A percentile compares a stretch with the other conserved stretches of the same genome.
phyloP scores from a whole-genome alignment of 768 basidiomycete species.

The Panellus pusillus region DNA sequence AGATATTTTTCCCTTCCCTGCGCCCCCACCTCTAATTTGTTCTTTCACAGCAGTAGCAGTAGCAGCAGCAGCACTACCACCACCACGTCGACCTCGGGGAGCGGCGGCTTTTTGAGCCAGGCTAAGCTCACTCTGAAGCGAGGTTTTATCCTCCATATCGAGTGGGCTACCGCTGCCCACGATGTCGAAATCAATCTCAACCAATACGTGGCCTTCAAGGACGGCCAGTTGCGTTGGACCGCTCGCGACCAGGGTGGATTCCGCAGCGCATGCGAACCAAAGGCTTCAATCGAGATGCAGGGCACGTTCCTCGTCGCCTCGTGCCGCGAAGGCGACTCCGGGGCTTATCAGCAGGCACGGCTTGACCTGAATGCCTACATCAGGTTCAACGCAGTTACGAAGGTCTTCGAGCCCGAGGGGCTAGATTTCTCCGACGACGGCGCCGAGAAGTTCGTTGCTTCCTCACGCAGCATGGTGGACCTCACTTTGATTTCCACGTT shows the following conservation, averaged over 20 bases:
- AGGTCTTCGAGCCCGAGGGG: not conserved
- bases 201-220: slow-evolving; percentile 6
- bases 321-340: slow-evolving; percentile 1
- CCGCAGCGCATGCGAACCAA: not conserved
- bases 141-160: slow-evolving; percentile 3
- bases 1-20: no score
- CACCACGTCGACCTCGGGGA: not conserved
- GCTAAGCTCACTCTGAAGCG: slow-evolving; percentile 1
- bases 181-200: slow-evolving; percentile 2
- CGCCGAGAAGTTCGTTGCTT: slow-evolving; percentile 5
- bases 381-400: not conserved
- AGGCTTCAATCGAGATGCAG: not conserved
- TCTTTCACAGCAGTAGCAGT: no score
- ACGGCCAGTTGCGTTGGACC: not conserved
- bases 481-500: slow-evolving; percentile 6
- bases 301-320: slow-evolving; percentile 2
- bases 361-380: not conserved
- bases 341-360: not conserved
- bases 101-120: not conserved
- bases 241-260: slow-evolving; percentile 3
- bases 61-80: not conserved
- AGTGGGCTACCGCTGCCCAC: not conserved
- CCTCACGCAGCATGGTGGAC: slow-evolving; percentile 7
- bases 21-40: no score
- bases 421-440: not conserved